Base-by-base conservation (phyloP, 176 grass and related monocot species). In the Stipa capillata region DNA sequence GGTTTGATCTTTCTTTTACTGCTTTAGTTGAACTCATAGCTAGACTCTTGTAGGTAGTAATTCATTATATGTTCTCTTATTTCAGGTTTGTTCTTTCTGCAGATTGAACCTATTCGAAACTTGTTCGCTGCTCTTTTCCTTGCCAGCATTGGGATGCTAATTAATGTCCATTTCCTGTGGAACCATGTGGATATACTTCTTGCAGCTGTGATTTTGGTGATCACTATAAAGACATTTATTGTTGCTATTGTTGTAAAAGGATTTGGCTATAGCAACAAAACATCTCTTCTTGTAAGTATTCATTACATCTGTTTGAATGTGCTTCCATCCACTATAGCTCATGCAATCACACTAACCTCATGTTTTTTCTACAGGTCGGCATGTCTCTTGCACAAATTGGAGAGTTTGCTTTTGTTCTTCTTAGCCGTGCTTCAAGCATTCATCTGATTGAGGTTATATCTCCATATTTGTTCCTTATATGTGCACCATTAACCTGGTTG, bases 301-400 rank as follows among this genome's bases (percentile, higher is more conserved):
- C 1, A 0, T 39, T 9, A 70, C 65, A n/a, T n/a, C 36, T 79
- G 27, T 59, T 50, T 51, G 3, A 69, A 41, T 43, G 27, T 43
- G 33, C 39, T 65, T 20, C 6, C 24, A 41, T 63, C 35, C 51
- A 15, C 20, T 24, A 29, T 23, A 47, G 58, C 23, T 39, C 28
- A 54, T 85, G 67, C 20, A 20, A 17, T 78, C 57, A 74, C 40
- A 35, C 62, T 88, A 29, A 83, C 8, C 14, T 39, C 37, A 2
- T 68, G 17, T 69, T 40, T 71, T 18, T 52, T 53, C 8, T 83
- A 76, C 89, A 99, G 97, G 97, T 99, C 20, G 97, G 97, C 25
- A 96, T 99, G 97, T 99, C 97, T 81, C 86, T 99, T 74, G 97
- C 97, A 54, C 97, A 99, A 85, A 99, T 99, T 82, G 97, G 97